Base-by-base conservation (phyloP, 2,329 filamentous ascomycete species). In the Mollisia scopiformis region DNA sequence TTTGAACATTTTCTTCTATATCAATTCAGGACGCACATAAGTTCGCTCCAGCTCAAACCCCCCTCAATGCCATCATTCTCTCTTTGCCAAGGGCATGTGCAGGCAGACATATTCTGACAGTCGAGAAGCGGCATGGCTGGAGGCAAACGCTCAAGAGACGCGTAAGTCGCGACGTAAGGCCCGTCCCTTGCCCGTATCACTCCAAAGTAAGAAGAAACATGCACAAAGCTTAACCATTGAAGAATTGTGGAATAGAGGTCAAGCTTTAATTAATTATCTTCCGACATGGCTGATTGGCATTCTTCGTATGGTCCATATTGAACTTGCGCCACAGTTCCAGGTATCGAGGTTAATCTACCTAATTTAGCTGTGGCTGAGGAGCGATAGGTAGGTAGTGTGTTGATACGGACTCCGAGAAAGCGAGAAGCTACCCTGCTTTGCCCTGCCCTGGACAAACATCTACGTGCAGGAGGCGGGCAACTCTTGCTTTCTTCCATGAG, bases 121-220 rank as follows among this genome's bases (percentile, higher is more conserved):
- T n/a, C n/a, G 6, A 51, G 27, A 31, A 27, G n/a, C 21, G 25
- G 43, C 11, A 47, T 47, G 43, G 43, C 43, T 25, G 43, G 28
- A 54, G 52, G 50, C 50, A 50, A 21, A 49, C 41, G 31, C 10
- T n/a, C 5, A 33, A 28, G 33, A 28, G 52, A 52, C 58, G 51
- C 57, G 57, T 59, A 54, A 59, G 19, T 33, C n/a, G 41, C 50
- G 41, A 55, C 57, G 57, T 54, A 59, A 28, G 25, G 16, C 30
- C 50, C 43, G 28, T 35, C 27, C 10, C 14, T 8, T 11, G 19
- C 46, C 35, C 47, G 27, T 52, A 13, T 3, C 11, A n/a, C 13
- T 31, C 25, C 2, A 11, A 28, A 16, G 23, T 19, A 19, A 28
- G 23, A 28, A 16, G 23, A 6, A 19, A 28, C 49, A 23, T n/a